Evolutionary conservation across 169 alveolate species (phyloP).

Genomic region (Cryptosporidium felis): DNA sequence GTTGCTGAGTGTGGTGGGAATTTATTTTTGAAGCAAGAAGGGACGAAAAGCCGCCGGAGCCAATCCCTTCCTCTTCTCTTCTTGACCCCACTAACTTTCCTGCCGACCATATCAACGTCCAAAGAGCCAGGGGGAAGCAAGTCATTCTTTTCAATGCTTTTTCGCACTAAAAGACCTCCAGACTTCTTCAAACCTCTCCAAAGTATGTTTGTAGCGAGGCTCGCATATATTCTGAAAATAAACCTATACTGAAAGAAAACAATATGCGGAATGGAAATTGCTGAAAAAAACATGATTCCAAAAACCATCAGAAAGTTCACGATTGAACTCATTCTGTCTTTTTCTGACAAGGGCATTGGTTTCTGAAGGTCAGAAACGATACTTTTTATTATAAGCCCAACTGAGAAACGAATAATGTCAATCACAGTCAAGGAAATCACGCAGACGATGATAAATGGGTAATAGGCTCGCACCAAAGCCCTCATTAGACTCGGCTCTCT

Average conservation of each 20-base stretch:
- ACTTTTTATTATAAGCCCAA: slow-evolving; percentile 39
- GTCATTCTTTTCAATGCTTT: slow-evolving; percentile 12
- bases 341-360: slow-evolving; percentile 38
- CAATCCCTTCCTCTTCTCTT: too few species aligned
- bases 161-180: slow-evolving; percentile 35
- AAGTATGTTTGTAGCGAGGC: slow-evolving; percentile 42
- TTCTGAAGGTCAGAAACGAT: slow-evolving; percentile 55
- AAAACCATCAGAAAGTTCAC: slow-evolving; percentile 42
- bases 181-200: slow-evolving; percentile 67
- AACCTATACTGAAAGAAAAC: slow-evolving; percentile 45
- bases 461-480: slow-evolving; percentile 44
- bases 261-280: slow-evolving; percentile 59
- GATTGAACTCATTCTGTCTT: not conserved
- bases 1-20: too few species aligned
- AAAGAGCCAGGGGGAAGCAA: slow-evolving; percentile 32
- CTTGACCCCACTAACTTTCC: too few species aligned
- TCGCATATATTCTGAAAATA: slow-evolving; percentile 55
- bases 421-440: slow-evolving; percentile 17
- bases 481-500: slow-evolving; percentile 67
- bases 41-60: too few species aligned
- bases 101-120: too few species aligned
- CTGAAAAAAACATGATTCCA: slow-evolving; percentile 15
- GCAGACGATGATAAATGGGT: slow-evolving; percentile 43
- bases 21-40: too few species aligned
- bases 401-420: slow-evolving; percentile 54